phyloP scores from a whole-genome alignment of 2,329 filamentous ascomycete species.

The Botrytis tulipae region DNA sequence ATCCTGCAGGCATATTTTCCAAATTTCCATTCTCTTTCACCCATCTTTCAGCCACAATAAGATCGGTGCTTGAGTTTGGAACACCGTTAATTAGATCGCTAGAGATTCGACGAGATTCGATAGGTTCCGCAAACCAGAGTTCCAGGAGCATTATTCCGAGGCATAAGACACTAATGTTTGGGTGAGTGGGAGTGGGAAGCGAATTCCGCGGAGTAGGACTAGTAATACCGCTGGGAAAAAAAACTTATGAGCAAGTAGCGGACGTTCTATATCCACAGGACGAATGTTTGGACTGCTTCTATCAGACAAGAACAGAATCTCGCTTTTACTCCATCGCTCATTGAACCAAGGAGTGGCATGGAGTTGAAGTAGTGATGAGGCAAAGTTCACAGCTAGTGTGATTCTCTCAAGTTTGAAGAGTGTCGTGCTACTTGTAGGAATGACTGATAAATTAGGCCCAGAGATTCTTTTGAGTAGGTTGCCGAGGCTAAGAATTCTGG shows the following conservation, averaged over 20 bases:
- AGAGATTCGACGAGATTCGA: neutral
- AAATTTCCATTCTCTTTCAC: too few species aligned
- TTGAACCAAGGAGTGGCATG: neutral
- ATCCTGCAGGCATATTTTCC: too few species aligned
- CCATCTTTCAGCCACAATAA: too few species aligned
- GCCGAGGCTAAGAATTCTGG: neutral
- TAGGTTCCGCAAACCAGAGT: neutral
- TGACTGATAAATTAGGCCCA: neutral
- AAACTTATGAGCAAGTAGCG: neutral
- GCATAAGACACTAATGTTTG: neutral
- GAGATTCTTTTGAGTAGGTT: neutral
- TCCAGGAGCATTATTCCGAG: neutral
- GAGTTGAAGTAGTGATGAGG: neutral
- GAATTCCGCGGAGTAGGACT: neutral
- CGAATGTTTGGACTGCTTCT: neutral
- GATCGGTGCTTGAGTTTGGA: too few species aligned
- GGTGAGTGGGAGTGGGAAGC: neutral
- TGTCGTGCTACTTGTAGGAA: neutral
- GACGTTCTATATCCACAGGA: neutral
- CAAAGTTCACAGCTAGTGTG: neutral
- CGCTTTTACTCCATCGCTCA: neutral
- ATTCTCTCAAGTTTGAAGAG: neutral
- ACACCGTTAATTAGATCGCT: too few species aligned
- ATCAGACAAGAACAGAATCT: neutral
- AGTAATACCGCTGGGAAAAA: neutral